Percentiles rank a stretch among this genome's conserved stretches.
phyloP scores from a whole-genome alignment of 352 stramenopile species.

The Phytophthora colocasiae region DNA sequence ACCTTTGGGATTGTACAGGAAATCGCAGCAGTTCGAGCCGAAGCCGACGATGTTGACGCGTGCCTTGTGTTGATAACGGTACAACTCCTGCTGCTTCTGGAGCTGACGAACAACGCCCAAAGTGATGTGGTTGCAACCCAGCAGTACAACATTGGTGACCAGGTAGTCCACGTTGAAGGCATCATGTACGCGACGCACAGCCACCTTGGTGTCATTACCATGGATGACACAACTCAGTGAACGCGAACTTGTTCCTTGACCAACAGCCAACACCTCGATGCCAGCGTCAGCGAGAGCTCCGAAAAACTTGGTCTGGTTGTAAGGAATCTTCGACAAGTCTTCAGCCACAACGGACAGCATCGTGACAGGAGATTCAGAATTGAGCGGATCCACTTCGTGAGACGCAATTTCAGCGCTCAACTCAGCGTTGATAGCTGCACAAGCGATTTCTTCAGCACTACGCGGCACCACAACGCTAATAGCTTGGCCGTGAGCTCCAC shows the following conservation, averaged over 20 bases:
- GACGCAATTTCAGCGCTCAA: conserved; percentile 67
- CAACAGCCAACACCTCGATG: conserved; percentile 78
- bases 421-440: conserved; percentile 58
- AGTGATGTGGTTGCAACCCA: conserved; percentile 80
- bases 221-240: conserved; percentile 82
- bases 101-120: conserved; percentile 69
- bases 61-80: conserved; percentile 73
- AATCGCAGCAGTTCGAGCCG: conserved; percentile 65
- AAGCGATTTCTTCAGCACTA: conserved; percentile 40
- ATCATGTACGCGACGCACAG: conserved; percentile 79
- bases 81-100: conserved; percentile 64
- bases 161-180: conserved; percentile 84
- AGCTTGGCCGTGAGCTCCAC: conserved; percentile 80
- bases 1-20: conserved; percentile 63
- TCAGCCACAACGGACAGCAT: conserved; percentile 88
- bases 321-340: conserved; percentile 75
- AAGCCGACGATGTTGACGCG: conserved; percentile 77
- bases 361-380: conserved; percentile 74
- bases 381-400: conserved; percentile 77
- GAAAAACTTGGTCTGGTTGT: conserved; percentile 84
- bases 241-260: conserved; percentile 80
- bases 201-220: conserved; percentile 73
- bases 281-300: conserved; percentile 67
- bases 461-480: conserved; percentile 80
- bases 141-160: conserved; percentile 72